A percentile compares a stretch with the other conserved stretches of the same genome.
phyloP scores from a whole-genome alignment of 192 early-diverging fungal species.

The Phycomyces blakesleeanus region DNA sequence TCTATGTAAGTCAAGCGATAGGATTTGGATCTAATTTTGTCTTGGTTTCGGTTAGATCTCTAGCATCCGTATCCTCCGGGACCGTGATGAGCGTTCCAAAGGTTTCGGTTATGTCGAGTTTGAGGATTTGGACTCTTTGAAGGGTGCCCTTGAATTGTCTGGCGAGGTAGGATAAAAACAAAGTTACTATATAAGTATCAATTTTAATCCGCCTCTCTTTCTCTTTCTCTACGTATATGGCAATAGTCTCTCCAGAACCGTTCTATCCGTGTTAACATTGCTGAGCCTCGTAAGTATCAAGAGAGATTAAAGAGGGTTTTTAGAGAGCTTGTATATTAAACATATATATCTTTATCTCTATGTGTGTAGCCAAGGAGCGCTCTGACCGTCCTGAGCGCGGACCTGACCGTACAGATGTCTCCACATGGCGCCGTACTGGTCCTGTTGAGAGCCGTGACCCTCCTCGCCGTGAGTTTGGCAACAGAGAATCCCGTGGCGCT shows the following conservation, averaged over 20 bases:
- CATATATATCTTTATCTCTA: too few species aligned
- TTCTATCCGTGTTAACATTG: slow-evolving; percentile 78
- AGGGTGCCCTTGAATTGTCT: slow-evolving; percentile 65
- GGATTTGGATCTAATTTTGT: not conserved
- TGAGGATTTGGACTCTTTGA: slow-evolving; percentile 76
- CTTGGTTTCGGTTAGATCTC: slow-evolving; percentile 49
- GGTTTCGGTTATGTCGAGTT: slow-evolving; percentile 98
- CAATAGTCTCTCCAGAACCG: slow-evolving; percentile 61
- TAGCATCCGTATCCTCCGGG: slow-evolving; percentile 77
- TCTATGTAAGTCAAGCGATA: too few species aligned
- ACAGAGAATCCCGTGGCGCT: slow-evolving; percentile 26
- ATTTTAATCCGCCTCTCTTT: too few species aligned
- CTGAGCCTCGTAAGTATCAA: slow-evolving; percentile 72
- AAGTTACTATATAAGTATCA: not conserved
- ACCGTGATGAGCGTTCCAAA: slow-evolving; percentile 78
- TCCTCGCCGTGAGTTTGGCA: slow-evolving; percentile 38
- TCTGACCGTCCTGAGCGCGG: slow-evolving; percentile 42
- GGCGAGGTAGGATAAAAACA: slow-evolving; percentile 41
- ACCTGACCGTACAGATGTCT: slow-evolving; percentile 56
- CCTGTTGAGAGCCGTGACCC: slow-evolving; percentile 42
- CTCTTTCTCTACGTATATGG: slow-evolving; percentile 1
- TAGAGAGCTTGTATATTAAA: not conserved
- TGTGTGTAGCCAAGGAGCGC: slow-evolving; percentile 37
- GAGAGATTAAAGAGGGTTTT: not conserved
- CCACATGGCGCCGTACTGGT: slow-evolving; percentile 51